A percentile compares a stretch with the other conserved stretches of the same genome.
These are phyloP conservation scores for Articulospora tetracladia DNA, from an alignment of 495 filamentous ascomycete species.

Conservation along the genomic window DNA sequence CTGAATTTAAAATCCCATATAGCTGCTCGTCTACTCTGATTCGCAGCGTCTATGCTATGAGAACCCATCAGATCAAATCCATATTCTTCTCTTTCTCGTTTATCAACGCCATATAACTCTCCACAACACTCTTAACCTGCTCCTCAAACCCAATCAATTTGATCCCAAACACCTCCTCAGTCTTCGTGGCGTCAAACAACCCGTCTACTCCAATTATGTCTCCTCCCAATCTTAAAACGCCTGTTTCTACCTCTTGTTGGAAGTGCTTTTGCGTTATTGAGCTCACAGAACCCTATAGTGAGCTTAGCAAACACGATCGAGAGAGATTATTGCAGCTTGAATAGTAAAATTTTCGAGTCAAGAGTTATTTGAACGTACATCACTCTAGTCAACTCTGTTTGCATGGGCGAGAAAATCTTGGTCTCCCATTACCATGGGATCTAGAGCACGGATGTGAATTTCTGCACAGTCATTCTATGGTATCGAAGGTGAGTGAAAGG, in stretches of 20 bases:
- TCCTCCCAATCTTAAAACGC: constrained; percentile 33
- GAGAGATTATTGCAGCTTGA: background rate
- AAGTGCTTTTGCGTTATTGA: constrained; percentile 33
- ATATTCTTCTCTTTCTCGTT: background rate
- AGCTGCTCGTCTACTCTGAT: too few species aligned
- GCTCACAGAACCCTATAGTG: background rate
- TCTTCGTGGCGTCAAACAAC: background rate
- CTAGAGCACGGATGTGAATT: background rate
- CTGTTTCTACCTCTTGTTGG: constrained; percentile 32
- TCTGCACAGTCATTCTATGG: background rate
- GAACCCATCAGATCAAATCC: too few species aligned
- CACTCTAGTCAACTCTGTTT: background rate
- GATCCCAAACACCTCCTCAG: constrained; percentile 2
- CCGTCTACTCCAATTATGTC: background rate
- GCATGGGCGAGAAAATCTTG: background rate
- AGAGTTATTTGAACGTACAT: background rate
- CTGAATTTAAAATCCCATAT: too few species aligned
- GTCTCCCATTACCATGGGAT: background rate
- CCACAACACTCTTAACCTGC: constrained; percentile 6
- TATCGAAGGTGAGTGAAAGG: background rate
- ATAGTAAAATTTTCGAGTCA: background rate
- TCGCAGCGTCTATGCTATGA: too few species aligned
- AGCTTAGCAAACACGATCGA: background rate
- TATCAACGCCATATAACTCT: constrained; percentile 1
- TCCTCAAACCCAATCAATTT: background rate